phyloP scores from a whole-genome alignment of 257 asterid species.

The Ilex asprella region DNA sequence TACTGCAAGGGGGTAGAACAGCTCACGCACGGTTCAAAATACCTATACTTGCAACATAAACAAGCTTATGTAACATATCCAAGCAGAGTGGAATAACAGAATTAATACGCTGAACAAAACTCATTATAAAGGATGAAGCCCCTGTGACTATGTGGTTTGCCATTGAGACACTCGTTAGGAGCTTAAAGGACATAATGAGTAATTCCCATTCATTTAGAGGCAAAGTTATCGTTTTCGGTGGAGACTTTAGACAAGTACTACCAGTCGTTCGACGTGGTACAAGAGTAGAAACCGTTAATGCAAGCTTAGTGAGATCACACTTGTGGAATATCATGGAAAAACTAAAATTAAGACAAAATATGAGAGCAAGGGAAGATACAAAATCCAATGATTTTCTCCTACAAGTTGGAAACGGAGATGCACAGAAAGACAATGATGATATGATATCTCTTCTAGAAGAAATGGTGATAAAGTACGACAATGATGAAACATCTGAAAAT shows the following conservation, averaged over 20 bases:
- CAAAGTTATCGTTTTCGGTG: no score
- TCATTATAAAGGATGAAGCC: constrained; percentile 12
- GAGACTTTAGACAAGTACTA: no score
- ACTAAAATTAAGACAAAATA: neutral
- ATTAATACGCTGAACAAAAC: neutral
- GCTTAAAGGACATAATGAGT: no score
- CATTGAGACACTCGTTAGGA: no score
- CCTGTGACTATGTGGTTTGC: no score
- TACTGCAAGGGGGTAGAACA: constrained; percentile 3
- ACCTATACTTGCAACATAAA: neutral
- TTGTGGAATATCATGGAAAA: neutral
- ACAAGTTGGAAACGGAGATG: neutral
- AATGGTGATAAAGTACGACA: constrained; percentile 1
- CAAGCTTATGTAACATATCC: no score
- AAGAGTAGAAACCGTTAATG: neutral
- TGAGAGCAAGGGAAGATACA: neutral
- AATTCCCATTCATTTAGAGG: no score
- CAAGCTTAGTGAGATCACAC: neutral
- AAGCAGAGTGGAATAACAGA: neutral
- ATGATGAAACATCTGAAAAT: neutral
- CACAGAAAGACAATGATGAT: neutral
- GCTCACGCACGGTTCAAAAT: constrained; percentile 12
- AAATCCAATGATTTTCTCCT: neutral
- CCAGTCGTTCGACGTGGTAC: neutral
- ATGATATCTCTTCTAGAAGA: constrained; percentile 1